phyloP scores from a whole-genome alignment of 1,284 basidiomycete genomes.

The Pascua sp. region DNA sequence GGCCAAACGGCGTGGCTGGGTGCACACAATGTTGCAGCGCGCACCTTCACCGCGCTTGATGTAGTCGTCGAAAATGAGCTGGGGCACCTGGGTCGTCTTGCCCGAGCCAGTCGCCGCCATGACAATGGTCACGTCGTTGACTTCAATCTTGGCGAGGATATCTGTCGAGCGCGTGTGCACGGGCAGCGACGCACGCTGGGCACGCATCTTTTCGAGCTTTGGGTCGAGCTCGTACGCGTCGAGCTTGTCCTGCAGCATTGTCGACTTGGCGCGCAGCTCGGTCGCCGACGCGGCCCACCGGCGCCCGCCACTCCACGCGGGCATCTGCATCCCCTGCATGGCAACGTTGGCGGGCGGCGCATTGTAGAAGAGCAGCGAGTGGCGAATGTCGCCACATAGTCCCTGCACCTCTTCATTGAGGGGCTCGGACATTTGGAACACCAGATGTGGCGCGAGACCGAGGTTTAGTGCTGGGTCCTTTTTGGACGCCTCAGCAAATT shows the following conservation, averaged over 20 bases:
- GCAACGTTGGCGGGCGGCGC: constrained; percentile 37
- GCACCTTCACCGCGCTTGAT: constrained; percentile 76
- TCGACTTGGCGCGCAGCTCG: constrained; percentile 59
- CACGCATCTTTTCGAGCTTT: constrained; percentile 63
- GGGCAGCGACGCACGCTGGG: constrained; percentile 65
- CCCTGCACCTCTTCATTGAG: constrained; percentile 73
- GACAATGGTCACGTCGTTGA: constrained; percentile 83
- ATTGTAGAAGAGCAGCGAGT: constrained; percentile 54
- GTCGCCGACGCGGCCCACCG: constrained; percentile 25
- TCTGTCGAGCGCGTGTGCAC: constrained; percentile 66
- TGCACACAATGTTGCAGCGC: constrained; percentile 86
- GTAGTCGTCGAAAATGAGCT: constrained; percentile 82
- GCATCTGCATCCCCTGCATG: constrained; percentile 24
- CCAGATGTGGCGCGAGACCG: constrained; percentile 67
- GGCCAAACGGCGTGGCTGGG: constrained; percentile 87
- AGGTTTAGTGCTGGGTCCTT: constrained; percentile 43
- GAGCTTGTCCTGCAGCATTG: constrained; percentile 57
- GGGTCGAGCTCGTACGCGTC: constrained; percentile 65
- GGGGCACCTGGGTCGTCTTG: constrained; percentile 94
- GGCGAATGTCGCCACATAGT: constrained; percentile 65
- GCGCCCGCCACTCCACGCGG: constrained; percentile 30
- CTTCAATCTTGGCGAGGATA: constrained; percentile 66
- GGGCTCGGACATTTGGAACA: constrained; percentile 64
- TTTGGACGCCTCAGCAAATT: constrained; percentile 54
- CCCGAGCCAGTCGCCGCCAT: constrained; percentile 96